Evolutionary conservation across 805 yeast species (phyloP).

Genomic region (Suhomyces sp.): DNA sequence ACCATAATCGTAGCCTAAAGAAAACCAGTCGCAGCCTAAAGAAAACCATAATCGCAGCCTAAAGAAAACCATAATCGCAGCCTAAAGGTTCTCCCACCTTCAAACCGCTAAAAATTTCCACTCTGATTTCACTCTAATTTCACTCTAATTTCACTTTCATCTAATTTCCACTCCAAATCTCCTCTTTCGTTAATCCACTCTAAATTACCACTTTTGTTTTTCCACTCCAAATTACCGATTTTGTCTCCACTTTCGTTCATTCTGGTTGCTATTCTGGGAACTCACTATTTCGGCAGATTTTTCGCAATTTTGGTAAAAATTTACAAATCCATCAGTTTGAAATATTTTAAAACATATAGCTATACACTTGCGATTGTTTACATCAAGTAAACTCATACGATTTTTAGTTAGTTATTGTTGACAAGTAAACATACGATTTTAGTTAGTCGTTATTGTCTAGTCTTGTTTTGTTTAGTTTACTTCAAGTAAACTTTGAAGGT

Average conservation of each 20-base stretch:
- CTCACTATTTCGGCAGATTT: background rate
- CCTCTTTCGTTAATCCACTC: too few species aligned
- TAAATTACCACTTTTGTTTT: too few species aligned
- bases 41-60: too few species aligned
- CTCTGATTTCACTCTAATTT: background rate
- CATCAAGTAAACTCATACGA: background rate
- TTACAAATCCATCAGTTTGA: background rate
- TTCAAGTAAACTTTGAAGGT: slow-evolving; percentile 50
- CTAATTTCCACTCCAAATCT: too few species aligned
- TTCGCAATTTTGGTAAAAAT: background rate
- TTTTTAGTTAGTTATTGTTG: too few species aligned
- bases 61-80: too few species aligned
- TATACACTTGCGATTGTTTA: background rate
- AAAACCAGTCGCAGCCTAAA: too few species aligned
- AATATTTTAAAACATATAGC: background rate
- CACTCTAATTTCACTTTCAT: background rate
- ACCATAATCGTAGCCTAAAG: too few species aligned
- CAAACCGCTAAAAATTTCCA: background rate
- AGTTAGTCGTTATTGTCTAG: too few species aligned
- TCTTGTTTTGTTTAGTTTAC: background rate
- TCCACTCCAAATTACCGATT: too few species aligned
- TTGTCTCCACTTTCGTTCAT: too few species aligned
- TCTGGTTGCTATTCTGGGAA: background rate
- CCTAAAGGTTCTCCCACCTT: too few species aligned
- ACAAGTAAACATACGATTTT: background rate